Evolutionary conservation across 345 rosid genomes (phyloP).

Genomic region (Sonneratia caseolaris): DNA sequence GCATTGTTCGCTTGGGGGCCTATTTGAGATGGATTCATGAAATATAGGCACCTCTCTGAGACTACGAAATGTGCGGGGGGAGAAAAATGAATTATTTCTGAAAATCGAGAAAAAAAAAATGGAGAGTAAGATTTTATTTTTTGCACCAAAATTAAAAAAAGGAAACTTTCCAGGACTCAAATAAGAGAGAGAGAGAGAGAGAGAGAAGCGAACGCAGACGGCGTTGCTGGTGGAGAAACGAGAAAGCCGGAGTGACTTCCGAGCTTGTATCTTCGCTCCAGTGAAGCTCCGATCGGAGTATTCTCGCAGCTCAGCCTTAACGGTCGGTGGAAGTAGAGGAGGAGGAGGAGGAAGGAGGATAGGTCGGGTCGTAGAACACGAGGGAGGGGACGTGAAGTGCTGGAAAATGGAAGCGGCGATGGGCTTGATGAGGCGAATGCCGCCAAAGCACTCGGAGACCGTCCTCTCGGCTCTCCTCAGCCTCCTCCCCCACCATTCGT

Average conservation of each 20-base stretch:
- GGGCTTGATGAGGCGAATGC: constrained; percentile 89
- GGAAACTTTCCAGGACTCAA: not conserved
- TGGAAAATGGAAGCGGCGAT: constrained; percentile 81
- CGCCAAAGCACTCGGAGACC: constrained; percentile 79
- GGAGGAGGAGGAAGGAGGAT: not conserved
- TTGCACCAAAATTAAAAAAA: not conserved
- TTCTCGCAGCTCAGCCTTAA: not conserved
- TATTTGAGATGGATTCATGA: not conserved
- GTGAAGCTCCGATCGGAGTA: not conserved
- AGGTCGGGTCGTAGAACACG: not conserved
- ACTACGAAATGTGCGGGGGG: not conserved
- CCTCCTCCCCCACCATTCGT: constrained; percentile 82
- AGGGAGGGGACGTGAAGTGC: not conserved
- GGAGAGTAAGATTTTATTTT: too few species aligned
- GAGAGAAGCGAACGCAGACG: not conserved
- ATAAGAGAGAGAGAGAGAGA: not conserved
- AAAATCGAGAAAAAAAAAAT: too few species aligned
- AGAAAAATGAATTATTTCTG: not conserved
- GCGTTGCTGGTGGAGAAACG: not conserved
- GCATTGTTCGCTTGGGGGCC: not conserved
- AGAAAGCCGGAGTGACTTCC: not conserved
- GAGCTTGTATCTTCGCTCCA: not conserved
- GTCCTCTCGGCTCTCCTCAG: constrained; percentile 89
- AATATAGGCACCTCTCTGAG: not conserved
- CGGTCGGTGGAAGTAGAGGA: not conserved